phyloP scores from a whole-genome alignment of 139 green algal genomes.

The Trebouxia sp. region DNA sequence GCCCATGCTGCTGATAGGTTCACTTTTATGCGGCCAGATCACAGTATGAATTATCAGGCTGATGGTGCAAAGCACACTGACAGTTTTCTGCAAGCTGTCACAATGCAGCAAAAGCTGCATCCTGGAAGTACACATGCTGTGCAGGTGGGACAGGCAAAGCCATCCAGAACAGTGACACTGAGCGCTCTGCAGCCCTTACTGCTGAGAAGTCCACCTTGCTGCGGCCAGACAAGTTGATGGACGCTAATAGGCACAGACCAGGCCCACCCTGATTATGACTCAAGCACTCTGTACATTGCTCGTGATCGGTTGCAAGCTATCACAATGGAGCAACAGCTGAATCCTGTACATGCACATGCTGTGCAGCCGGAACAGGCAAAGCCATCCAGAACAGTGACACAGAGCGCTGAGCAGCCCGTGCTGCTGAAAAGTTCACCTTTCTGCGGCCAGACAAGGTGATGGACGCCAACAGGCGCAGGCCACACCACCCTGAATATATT shows the following conservation, averaged over 20 bases:
- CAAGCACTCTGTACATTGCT: no score
- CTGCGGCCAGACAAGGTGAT: conserved; percentile 65
- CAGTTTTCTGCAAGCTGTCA: no score
- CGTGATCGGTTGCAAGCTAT: conserved; percentile 55
- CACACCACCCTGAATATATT: no score
- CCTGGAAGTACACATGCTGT: neutral
- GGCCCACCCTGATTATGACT: no score
- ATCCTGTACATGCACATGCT: no score
- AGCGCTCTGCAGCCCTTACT: conserved; percentile 56
- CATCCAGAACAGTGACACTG: conserved; percentile 32
- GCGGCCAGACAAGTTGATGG: conserved; percentile 61
- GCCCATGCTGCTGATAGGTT: conserved; percentile 54
- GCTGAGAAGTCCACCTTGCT: conserved; percentile 73
- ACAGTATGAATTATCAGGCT: no score
- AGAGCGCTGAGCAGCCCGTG: conserved; percentile 56
- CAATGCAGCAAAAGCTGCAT: conserved; percentile 28
- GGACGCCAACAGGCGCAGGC: no score
- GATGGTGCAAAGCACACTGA: conserved; percentile 72
- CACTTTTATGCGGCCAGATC: conserved; percentile 73
- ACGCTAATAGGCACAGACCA: no score
- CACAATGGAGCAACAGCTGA: neutral
- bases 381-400: conserved; percentile 29
- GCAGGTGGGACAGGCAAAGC: neutral
- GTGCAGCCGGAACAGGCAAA: neutral
- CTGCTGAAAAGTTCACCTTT: conserved; percentile 70